A percentile compares a stretch with the other conserved stretches of the same genome.
phyloP scores from a whole-genome alignment of 805 yeast species.

The Schwanniomyces polymorphus region DNA sequence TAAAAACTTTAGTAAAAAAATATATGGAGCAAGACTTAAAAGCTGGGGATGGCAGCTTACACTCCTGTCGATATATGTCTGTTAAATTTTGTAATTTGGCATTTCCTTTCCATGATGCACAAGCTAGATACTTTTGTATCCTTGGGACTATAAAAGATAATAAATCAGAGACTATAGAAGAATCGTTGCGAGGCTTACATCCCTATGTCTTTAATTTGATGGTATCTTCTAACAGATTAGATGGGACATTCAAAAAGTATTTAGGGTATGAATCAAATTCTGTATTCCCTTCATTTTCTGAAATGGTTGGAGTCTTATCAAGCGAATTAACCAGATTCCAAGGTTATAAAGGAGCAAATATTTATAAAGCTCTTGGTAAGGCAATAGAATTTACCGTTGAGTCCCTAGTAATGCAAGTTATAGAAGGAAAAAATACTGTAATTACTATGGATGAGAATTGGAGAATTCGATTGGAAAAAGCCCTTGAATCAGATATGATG shows the following conservation, averaged over 20 bases:
- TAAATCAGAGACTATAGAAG: conserved; percentile 75
- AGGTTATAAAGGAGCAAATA: conserved; percentile 19
- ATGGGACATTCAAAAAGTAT: conserved; percentile 37
- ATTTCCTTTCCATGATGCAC: conserved; percentile 65
- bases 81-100: conserved; percentile 64
- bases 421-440: conserved; percentile 51
- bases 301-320: conserved; percentile 27
- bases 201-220: conserved; percentile 75
- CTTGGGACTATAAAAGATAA: conserved; percentile 60
- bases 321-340: conserved; percentile 19
- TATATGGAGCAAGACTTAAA: conserved; percentile 21
- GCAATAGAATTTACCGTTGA: conserved; percentile 57
- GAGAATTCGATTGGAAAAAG: conserved; percentile 66
- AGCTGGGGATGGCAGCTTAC: conserved; percentile 23
- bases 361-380: conserved; percentile 31
- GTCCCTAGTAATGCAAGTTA: conserved; percentile 65
- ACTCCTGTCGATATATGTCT: conserved; percentile 61
- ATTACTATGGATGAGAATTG: conserved; percentile 73
- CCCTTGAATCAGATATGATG: conserved; percentile 58
- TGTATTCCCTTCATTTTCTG: conserved; percentile 56
- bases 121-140: conserved; percentile 66
- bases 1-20: conserved; percentile 39
- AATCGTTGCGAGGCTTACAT: conserved; percentile 74
- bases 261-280: conserved; percentile 40
- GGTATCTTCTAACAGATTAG: conserved; percentile 43